Base-by-base conservation (phyloP, 2,329 filamentous ascomycete species). In the Penicillium glabrum region DNA sequence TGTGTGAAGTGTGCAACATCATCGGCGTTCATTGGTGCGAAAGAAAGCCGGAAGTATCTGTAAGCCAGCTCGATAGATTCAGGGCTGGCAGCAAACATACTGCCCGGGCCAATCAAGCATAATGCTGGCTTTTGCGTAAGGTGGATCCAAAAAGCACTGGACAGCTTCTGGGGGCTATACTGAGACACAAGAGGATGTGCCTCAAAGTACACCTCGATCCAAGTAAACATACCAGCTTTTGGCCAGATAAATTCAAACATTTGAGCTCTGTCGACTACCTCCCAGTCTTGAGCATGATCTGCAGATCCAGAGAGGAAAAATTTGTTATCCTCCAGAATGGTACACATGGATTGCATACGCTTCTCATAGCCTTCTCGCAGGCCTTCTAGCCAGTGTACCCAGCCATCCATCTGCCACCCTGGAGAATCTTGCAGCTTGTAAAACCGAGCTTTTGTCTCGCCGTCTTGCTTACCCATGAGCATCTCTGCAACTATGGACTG, bases 161-260 rank as follows among this genome's bases (percentile, higher is more conserved):
- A 79, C 1, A 96, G 80, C 24, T 80, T 77, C 10, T 82, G 71
- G 0, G 83, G 80, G 49, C 82, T 76, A 21, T 89, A 76, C 43
- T 77, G 70, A 26, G 73, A 72, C 71, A 80, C 87, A 14, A 96
- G 80, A 13, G 91, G 90, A 69, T 96, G 92, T 2, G 80, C 79
- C 53, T 88, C 83, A 65, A 92, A 89, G 69, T 86, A 82, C 59
- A 95, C 76, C 54, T 84, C 82, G 3, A 96, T 67, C 93, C 93
- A 97, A 54, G 96, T 75, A 73, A 96, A 97, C 92, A 97, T 97
- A 69, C 93, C 93, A 35, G 88, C 93, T 27, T 89, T 84, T 1
- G 93, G 92, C 82, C 89, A 91, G 64, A 83, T 76, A 69, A 96
- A 96, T 46, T 87, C 84, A 73, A 88, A 90, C 63, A 96, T 83